phyloP scores from a whole-genome alignment of 768 basidiomycete genomes.

The Auricularia heimuer region DNA sequence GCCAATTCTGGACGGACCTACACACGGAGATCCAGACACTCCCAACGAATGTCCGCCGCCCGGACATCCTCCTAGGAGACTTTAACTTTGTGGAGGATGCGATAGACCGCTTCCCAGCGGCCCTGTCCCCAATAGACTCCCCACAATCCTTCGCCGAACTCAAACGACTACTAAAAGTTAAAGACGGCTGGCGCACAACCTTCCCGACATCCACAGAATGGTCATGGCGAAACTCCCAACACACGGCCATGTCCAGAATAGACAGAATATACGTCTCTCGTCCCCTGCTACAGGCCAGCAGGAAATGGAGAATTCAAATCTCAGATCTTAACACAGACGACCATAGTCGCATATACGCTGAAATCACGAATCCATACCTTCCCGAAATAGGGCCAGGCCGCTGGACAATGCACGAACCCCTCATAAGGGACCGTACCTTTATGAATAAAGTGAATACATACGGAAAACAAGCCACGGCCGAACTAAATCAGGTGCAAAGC shows the following conservation, averaged over 20 bases:
- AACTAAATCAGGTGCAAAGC: no score
- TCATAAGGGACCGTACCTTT: background rate
- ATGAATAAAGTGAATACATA: background rate
- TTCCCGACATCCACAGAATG: background rate
- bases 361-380: background rate
- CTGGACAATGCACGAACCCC: background rate
- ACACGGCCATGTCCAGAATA: background rate
- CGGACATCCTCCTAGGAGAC: background rate
- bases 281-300: background rate
- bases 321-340: background rate
- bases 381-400: background rate
- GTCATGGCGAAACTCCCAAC: background rate
- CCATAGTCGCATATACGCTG: background rate
- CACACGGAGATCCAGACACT: background rate
- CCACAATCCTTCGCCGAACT: background rate
- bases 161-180: background rate
- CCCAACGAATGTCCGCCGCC: background rate
- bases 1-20: background rate
- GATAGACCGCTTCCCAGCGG: background rate
- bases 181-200: background rate
- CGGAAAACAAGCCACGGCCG: background rate
- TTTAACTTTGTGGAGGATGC: background rate
- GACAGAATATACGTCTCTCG: background rate
- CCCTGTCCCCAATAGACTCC: background rate
- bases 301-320: background rate